Base-by-base conservation (phyloP, 2,329 filamentous ascomycete genomes). In the Sporothrix mexicana region DNA sequence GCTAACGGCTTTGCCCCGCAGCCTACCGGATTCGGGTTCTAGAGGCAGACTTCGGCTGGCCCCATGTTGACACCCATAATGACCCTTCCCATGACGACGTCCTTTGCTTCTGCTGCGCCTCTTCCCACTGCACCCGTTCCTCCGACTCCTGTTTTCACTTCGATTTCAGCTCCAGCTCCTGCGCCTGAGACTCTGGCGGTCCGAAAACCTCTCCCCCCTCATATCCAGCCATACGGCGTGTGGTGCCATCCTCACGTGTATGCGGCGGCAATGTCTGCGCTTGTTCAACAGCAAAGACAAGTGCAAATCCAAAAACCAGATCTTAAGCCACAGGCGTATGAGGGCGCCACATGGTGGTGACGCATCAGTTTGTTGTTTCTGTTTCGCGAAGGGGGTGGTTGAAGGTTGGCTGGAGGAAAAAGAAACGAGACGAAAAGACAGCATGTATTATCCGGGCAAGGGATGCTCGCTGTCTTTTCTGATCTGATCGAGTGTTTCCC, bases 1-100 rank as follows among this genome's bases (percentile, higher is more conserved):
- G 86, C 93, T 25, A 98, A 98, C 80, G 95, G 95, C 73, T 93
- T 98, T 79, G 91, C 92, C 73, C 92, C 95, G 73, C 95, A 98
- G 85, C 88, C 93, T 70, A 98, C 95, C 76, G 94, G 93, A 74
- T 95, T 89, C 82, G 87, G 88, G 76, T 89, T 84, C 81, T 90
- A 89, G 79, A 79, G 68, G 77, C 76, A 76, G 74, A 75, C 75
- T 73, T 75, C 76, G 77, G 77, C 79, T 68, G 69, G 73, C 68
- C 70, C 70, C 30, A 30, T 45, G 20, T 49, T 49, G 23, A 25
- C 61, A 55, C 67, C 49, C 9, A 53, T 59, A 70, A 70, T 70
- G 68, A 70, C 68, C 25, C 68, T 51, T 41, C 30, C 49, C 25
- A 51, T 68, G 64, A 68, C 47, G 66, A 68, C 66, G 25, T 12